Percentiles rank a stretch among this genome's conserved stretches.
These are phyloP conservation scores for Tolypocladium sp. DNA, from an alignment of 2,329 filamentous ascomycete species.

Conservation along the genomic window DNA sequence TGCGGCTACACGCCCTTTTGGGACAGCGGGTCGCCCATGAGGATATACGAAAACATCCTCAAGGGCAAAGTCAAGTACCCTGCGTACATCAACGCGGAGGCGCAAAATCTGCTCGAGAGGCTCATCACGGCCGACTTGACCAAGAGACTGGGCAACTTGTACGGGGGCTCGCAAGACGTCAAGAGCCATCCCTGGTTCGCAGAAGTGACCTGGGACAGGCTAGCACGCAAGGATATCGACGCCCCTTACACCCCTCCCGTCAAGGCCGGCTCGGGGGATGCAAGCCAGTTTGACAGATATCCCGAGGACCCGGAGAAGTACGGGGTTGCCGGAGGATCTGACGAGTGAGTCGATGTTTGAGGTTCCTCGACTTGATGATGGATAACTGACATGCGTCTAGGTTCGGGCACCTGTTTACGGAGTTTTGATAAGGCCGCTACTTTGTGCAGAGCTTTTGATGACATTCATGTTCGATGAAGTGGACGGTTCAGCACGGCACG, in stretches of 20 bases:
- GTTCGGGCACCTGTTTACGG: slow-evolving; percentile 65
- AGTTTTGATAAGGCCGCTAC: slow-evolving; percentile 47
- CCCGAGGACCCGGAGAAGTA: slow-evolving; percentile 95
- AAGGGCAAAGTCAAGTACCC: slow-evolving; percentile 95
- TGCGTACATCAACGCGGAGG: slow-evolving; percentile 88
- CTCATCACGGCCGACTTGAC: slow-evolving; percentile 93
- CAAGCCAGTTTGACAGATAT: slow-evolving; percentile 96
- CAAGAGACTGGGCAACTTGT: slow-evolving; percentile 89
- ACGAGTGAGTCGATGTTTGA: slow-evolving; percentile 60
- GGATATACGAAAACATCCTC: slow-evolving; percentile 99
- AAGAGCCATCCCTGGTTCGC: slow-evolving; percentile 95
- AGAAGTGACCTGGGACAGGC: slow-evolving; percentile 93
- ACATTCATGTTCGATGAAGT: neutral
- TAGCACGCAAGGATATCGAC: slow-evolving; percentile 94
- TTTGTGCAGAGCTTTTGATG: neutral
- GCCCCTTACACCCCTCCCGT: slow-evolving; percentile 96
- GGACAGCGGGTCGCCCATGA: slow-evolving; percentile 96
- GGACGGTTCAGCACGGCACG: neutral
- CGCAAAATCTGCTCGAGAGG: slow-evolving; percentile 83
- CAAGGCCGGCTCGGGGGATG: slow-evolving; percentile 85
- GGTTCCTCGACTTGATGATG: no score
- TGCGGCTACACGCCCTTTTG: slow-evolving; percentile 99
- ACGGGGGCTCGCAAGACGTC: slow-evolving; percentile 82
- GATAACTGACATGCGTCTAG: slow-evolving; percentile 29
- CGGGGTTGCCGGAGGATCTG: slow-evolving; percentile 59